A percentile compares a stretch with the other conserved stretches of the same genome.
phyloP scores from a whole-genome alignment of 495 filamentous ascomycete species.

The Trypethelium eluteriae region DNA sequence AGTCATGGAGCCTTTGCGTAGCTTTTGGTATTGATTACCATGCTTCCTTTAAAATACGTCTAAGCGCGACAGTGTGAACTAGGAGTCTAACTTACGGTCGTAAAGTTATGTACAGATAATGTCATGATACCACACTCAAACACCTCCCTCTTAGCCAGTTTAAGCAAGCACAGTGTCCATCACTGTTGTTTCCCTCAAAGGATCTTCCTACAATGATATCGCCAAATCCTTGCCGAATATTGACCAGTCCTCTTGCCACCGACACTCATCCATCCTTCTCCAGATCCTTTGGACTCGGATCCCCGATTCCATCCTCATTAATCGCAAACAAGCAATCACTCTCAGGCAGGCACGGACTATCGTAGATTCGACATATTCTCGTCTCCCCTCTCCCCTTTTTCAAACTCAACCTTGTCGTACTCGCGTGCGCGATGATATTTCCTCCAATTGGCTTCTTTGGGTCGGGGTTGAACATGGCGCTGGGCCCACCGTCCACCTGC shows the following conservation, averaged over 20 bases:
- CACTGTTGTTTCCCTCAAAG: too few species aligned
- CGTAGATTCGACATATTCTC: slow-evolving; percentile 96
- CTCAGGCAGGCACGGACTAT: slow-evolving; percentile 93
- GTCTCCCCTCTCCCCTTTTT: slow-evolving; percentile 96
- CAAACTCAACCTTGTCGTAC: slow-evolving; percentile 79
- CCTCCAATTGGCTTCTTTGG: slow-evolving; percentile 98
- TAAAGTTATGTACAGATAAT: too few species aligned
- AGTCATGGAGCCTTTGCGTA: too few species aligned
- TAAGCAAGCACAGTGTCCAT: not conserved
- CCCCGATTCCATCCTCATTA: slow-evolving; percentile 90
- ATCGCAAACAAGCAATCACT: slow-evolving; percentile 96
- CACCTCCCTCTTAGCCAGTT: not conserved
- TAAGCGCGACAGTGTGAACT: too few species aligned
- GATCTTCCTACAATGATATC: too few species aligned
- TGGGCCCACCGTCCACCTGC: slow-evolving; percentile 92
- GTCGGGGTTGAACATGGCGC: slow-evolving; percentile 96
- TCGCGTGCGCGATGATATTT: slow-evolving; percentile 97
- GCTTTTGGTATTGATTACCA: too few species aligned
- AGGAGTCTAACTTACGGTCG: too few species aligned
- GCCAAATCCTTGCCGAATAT: not conserved
- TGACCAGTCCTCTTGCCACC: not conserved
- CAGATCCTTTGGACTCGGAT: slow-evolving; percentile 89
- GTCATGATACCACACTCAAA: too few species aligned
- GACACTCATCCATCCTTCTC: slow-evolving; percentile 55
- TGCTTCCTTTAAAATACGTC: too few species aligned